Evolutionary conservation across 1,139 yeast species (phyloP), one percentile per base, ranked within the genome.

Genomic region (Sugiyamaella paludigena): DNA sequence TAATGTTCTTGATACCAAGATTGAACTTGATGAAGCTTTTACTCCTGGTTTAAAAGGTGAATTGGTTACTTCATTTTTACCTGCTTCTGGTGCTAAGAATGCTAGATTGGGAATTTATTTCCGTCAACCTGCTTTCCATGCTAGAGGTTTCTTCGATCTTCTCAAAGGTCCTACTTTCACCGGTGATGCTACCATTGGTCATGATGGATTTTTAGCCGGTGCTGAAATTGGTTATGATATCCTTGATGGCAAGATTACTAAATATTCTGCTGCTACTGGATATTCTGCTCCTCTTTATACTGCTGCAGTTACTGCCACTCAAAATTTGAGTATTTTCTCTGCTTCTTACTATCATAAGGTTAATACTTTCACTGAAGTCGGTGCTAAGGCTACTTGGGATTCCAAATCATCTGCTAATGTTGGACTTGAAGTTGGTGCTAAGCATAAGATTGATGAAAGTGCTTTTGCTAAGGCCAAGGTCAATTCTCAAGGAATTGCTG

Each of bases 261-360:
- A 87, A 75, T 91, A 91, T 82, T 84, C 96, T 54, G 86, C 91
- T 58, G 96, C 95, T 65, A 79, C 87, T 65, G 98, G 98, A 68
- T 92, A 87, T 85, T 77, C 87, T 66, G 87, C 87, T 70, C 86
- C 92, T 62, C 78, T 81, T 64, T 91, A 89, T 82, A 79, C 95
- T 56, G 82, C 92, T 61, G 89, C 96, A 57, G 79, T 92, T 59
- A 82, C 94, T 64, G 89, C 95, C 65, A 80, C 94, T 70, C 82
- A 86, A 78, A 88, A 89, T 82, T 80, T 91, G 71, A 81, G 89
- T 53, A 84, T 91, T 61, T 88, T 85, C 81, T 79, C 96, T 52
- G 97, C 97, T 65, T 92, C 96, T 63, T 89, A 91, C 83, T 92
- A 83, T 89, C 98, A 92, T 85, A 86, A 80, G 74, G 95, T 92